These are phyloP conservation scores for Globisporangium splendens DNA, from an alignment of 352 stramenopile species.

Conservation along the genomic window DNA sequence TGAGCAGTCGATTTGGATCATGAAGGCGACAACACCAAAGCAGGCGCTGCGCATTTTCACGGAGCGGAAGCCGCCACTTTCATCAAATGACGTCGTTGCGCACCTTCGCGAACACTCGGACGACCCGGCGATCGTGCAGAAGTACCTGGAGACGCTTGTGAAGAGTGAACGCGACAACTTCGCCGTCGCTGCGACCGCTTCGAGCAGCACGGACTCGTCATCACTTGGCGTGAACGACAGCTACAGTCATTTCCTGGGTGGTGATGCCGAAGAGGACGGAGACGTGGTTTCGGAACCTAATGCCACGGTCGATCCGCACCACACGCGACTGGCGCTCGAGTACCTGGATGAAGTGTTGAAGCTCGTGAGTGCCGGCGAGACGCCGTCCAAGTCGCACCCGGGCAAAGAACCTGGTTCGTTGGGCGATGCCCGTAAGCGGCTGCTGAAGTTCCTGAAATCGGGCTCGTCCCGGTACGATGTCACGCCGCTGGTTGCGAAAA, in stretches of 20 bases:
- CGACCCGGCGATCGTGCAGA: slow-evolving; percentile 68
- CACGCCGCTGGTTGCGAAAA: slow-evolving; percentile 64
- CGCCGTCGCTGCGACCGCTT: slow-evolving; percentile 5
- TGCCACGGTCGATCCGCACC: slow-evolving; percentile 58
- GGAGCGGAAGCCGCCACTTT: slow-evolving; percentile 54
- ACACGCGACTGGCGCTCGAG: slow-evolving; percentile 81
- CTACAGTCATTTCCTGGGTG: slow-evolving; percentile 78
- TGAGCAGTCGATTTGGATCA: slow-evolving; percentile 85
- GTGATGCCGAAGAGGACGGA: slow-evolving; percentile 59
- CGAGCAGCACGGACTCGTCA: slow-evolving; percentile 15
- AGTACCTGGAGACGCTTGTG: slow-evolving; percentile 80
- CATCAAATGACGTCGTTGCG: slow-evolving; percentile 76
- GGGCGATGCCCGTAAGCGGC: slow-evolving; percentile 68
- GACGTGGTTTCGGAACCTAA: slow-evolving; percentile 16
- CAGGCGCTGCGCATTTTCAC: slow-evolving; percentile 83
- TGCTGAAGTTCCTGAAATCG: slow-evolving; percentile 81
- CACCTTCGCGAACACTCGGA: slow-evolving; percentile 75
- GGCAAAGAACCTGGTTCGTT: slow-evolving; percentile 71
- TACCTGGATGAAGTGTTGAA: slow-evolving; percentile 85
- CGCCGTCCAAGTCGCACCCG: slow-evolving; percentile 78
- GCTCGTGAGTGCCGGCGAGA: slow-evolving; percentile 58
- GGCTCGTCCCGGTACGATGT: slow-evolving; percentile 78
- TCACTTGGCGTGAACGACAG: slow-evolving; percentile 67
- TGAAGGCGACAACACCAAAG: slow-evolving; percentile 67
- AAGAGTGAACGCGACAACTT: slow-evolving; percentile 43